Conservation (phyloP, 768 basidiomycete species). For the Tubosaeta sp. region DNA sequence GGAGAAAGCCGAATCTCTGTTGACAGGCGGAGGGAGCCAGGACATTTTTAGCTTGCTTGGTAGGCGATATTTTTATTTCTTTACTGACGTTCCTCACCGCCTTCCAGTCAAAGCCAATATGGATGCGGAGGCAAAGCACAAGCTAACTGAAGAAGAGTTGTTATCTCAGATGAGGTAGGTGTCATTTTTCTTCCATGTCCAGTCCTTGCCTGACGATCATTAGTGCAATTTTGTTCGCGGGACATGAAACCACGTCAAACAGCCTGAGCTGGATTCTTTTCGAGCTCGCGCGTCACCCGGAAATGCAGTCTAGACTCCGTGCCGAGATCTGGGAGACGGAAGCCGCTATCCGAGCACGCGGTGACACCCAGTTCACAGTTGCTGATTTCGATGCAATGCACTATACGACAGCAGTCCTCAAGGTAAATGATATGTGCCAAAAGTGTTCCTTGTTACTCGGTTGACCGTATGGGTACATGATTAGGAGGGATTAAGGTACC, state of each 20-base stretch:
- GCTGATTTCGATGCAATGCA: constrained; percentile 51
- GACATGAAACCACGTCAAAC: constrained; percentile 51
- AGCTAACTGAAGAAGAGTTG: constrained; percentile 12
- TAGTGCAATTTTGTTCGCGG: constrained; percentile 47
- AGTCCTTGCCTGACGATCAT: not conserved
- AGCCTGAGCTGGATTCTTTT: constrained; percentile 34
- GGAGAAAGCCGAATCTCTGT: constrained; percentile 13
- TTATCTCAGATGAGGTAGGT: constrained; percentile 15
- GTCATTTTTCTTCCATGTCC: not conserved
- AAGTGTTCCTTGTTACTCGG: too few relatives aligned
- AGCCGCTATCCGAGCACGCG: not conserved
- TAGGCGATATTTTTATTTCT: constrained; percentile 17
- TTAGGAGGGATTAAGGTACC: constrained; percentile 38
- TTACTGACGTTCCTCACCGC: not conserved
- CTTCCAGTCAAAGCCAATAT: constrained; percentile 26
- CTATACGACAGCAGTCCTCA: constrained; percentile 35
- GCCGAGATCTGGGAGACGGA: constrained; percentile 14
- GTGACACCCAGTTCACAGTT: not conserved
- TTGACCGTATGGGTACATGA: not conserved
- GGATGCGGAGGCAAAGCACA: constrained; percentile 23
- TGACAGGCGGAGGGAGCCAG: constrained; percentile 12
- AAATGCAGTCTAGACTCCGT: constrained; percentile 58
- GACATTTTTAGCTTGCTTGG: constrained; percentile 37
- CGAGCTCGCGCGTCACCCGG: constrained; percentile 54
- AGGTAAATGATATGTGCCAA: too few relatives aligned